A percentile compares a stretch with the other conserved stretches of the same genome.
phyloP scores from a whole-genome alignment of 805 yeast genomes.

The Yarrowia sp. region DNA sequence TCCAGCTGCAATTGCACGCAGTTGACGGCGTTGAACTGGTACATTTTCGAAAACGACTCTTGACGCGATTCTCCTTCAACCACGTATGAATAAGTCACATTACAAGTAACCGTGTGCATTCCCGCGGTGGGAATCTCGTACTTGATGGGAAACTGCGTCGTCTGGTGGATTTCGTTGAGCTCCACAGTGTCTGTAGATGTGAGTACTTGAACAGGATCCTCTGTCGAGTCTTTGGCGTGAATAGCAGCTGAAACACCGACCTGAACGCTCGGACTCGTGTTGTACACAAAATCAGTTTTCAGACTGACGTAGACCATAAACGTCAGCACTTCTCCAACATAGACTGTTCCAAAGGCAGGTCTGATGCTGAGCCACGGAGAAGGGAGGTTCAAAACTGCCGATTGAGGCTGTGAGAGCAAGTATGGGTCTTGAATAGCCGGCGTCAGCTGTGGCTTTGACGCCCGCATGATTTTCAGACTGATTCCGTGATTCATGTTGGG shows the following conservation, averaged over 20 bases:
- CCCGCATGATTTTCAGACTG: conserved; percentile 36
- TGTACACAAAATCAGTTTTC: conserved; percentile 11
- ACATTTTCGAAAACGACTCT: conserved; percentile 6
- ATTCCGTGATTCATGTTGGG: conserved; percentile 2
- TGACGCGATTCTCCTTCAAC: background rate
- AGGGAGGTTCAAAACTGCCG: conserved; percentile 8
- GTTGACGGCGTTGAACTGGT: conserved; percentile 25
- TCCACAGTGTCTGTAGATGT: conserved; percentile 9
- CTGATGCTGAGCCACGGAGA: conserved; percentile 30
- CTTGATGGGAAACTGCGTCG: conserved; percentile 20
- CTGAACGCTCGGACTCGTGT: conserved; percentile 3
- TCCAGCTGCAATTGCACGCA: conserved; percentile 15
- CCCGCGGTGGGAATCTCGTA: conserved; percentile 20
- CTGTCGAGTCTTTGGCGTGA: conserved; percentile 6
- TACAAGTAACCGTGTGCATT: conserved; percentile 12
- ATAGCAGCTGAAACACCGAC: conserved; percentile 13
- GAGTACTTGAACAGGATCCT: conserved; percentile 3
- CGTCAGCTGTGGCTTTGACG: conserved; percentile 36
- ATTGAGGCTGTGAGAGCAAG: conserved; percentile 1
- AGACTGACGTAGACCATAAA: conserved; percentile 33
- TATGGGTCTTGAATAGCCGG: conserved; percentile 30
- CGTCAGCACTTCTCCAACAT: conserved; percentile 38
- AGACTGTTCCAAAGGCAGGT: conserved; percentile 35
- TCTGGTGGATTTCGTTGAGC: conserved; percentile 11
- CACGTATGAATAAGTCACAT: background rate